Evolutionary conservation across 1,139 yeast genomes (phyloP), one percentile per base, ranked within the genome.

Genomic region (Taphrina sp.): DNA sequence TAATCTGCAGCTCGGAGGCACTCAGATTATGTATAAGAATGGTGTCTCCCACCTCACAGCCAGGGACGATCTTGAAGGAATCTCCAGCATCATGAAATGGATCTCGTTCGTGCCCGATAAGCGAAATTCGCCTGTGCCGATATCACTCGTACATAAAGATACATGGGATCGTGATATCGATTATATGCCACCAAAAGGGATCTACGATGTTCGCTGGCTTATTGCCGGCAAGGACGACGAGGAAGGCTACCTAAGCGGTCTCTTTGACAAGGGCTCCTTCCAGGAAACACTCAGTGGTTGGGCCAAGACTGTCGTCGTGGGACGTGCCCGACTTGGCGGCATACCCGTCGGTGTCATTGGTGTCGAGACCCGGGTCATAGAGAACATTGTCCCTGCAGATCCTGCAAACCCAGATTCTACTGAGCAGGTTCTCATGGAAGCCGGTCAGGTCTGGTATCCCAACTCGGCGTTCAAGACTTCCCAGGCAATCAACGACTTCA

Each of bases 401-500:
- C 98, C 98, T 51, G 98, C 98, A 38, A 92, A 92, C 72, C 95
- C 95, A 51, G 89, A 81, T 57, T 89, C 96, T 26, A 87, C 95
- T 47, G 98, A 92, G 73, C 74, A 81, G 64, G 74, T 85, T 70
- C 74, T 88, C 60, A 95, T 87, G 72, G 98, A 92, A 73, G 96
- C 98, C 62, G 98, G 98, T 70, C 96, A 89, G 76, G 98, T 92
- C 63, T 92, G 98, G 98, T 88, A 89, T 76, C 98, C 98, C 65
- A 94, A 92, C 76, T 86, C 96, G 61, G 98, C 98, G 14, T 92
- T 87, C 79, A 92, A 92, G 80, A 92, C 98, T 56, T 95, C 98
- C 3, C 98, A 92, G 76, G 97, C 98, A 23, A 92, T 92, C 65
- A 85, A 85, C 65, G 98, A 92, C 70, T 92, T 92, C 80, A 92